These are phyloP conservation scores for Lolium perenne DNA, from an alignment of 176 grass and related monocot species.

Conservation along the genomic window DNA sequence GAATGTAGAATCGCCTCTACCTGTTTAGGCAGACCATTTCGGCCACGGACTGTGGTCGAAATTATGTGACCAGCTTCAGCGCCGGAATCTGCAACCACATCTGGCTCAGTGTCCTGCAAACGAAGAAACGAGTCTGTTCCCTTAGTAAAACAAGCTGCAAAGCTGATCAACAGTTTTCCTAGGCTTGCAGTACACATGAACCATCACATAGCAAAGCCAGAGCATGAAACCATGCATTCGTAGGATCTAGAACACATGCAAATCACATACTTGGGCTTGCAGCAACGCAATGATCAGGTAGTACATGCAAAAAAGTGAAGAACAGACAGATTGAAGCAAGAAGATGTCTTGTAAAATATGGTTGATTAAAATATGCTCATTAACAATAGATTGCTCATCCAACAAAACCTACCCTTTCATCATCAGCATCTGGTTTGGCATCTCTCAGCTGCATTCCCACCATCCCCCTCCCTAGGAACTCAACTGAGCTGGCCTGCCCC, in stretches of 20 bases:
- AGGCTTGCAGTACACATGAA: not conserved
- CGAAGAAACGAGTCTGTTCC: slow-evolving; percentile 33
- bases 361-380: too few species aligned
- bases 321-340: too few species aligned
- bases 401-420: slow-evolving; percentile 63
- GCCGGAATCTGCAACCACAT: slow-evolving; percentile 59
- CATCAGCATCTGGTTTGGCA: slow-evolving; percentile 58
- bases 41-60: slow-evolving; percentile 61
- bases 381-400: not conserved
- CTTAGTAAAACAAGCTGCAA: slow-evolving; percentile 15
- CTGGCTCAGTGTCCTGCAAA: slow-evolving; percentile 68
- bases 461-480: slow-evolving; percentile 86
- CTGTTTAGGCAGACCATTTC: slow-evolving; percentile 86
- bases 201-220: not conserved
- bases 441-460: slow-evolving; percentile 79
- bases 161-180: not conserved
- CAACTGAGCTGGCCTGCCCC: slow-evolving; percentile 63
- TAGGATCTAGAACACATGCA: not conserved
- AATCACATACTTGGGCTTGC: not conserved
- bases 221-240: slow-evolving; percentile 23
- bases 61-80: slow-evolving; percentile 71
- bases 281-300: not conserved
- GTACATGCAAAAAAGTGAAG: not conserved
- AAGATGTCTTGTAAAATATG: too few species aligned
- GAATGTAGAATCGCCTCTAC: slow-evolving; percentile 43